These are phyloP conservation scores for Tephrocybe sp. DNA, from an alignment of 768 basidiomycete genomes.

Conservation along the genomic window DNA sequence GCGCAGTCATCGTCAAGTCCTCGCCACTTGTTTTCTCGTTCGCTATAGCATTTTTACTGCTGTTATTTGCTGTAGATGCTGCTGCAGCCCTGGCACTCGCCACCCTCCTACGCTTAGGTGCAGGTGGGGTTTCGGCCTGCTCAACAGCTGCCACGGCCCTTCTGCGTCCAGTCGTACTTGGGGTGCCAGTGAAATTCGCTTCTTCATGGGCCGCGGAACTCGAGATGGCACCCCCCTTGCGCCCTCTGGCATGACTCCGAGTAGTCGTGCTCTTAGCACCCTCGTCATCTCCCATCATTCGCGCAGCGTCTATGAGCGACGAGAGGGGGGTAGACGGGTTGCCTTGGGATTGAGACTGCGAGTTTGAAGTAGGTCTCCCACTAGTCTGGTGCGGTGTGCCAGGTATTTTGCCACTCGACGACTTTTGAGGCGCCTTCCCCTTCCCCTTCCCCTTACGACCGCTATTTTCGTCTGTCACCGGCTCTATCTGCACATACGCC, in stretches of 20 bases:
- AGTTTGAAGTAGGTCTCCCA: conserved; percentile 1
- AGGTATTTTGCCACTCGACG: background rate
- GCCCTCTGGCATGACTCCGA: conserved; percentile 26
- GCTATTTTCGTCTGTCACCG: conserved; percentile 18
- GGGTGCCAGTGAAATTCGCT: conserved; percentile 15
- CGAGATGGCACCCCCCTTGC: background rate
- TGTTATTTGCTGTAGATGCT: background rate
- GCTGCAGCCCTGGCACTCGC: conserved; percentile 11
- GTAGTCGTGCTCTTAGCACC: conserved; percentile 17
- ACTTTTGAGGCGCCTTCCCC: conserved; percentile 1
- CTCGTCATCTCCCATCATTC: conserved; percentile 46
- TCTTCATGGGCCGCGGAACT: no score
- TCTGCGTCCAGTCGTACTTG: conserved; percentile 12
- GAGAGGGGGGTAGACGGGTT: conserved; percentile 57
- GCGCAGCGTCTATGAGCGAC: conserved; percentile 58
- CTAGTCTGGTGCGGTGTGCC: conserved; percentile 13
- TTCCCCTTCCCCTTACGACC: conserved; percentile 2
- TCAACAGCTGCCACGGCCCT: conserved; percentile 24
- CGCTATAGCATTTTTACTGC: background rate
- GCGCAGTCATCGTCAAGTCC: conserved; percentile 50
- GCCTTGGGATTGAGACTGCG: conserved; percentile 16
- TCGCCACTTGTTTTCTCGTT: background rate
- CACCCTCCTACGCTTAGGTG: conserved; percentile 33
- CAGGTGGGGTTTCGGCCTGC: conserved; percentile 31
- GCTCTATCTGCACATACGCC: conserved; percentile 10